Evolutionary conservation across 257 asterid species (phyloP).

Genomic region (Nicotiana paniculata): DNA sequence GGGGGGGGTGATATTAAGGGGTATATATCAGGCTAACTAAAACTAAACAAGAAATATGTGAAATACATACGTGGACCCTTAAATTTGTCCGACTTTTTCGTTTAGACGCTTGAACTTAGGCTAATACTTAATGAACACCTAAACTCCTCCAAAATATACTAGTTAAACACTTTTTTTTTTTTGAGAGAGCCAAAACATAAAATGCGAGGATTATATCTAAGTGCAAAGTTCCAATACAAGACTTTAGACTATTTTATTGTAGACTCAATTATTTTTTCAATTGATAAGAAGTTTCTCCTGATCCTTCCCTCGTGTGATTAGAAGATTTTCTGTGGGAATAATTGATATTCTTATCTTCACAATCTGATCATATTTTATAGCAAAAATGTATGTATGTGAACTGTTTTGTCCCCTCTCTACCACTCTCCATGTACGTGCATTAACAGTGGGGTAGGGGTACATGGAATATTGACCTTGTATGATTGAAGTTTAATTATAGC

Average conservation of each 20-base stretch:
- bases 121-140: no score
- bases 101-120: no score
- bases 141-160: no score
- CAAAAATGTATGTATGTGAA: slow-evolving; percentile 2
- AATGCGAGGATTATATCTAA: not conserved
- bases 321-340: not conserved
- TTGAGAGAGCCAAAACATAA: no score
- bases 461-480: slow-evolving; percentile 3
- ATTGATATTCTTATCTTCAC: slow-evolving; percentile 2
- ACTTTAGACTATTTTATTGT: not conserved
- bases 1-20: not conserved
- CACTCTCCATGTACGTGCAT: not conserved
- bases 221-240: not conserved
- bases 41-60: no score
- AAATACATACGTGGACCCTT: no score
- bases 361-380: not conserved
- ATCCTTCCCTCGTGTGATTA: slow-evolving; percentile 3
- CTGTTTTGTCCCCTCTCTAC: slow-evolving; percentile 16
- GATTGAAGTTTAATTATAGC: not conserved
- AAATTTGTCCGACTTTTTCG: no score
- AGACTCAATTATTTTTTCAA: not conserved
- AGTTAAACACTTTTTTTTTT: no score
- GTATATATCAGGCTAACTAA: not conserved
- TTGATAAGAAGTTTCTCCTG: not conserved
- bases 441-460: not conserved